phyloP scores from a whole-genome alignment of 2,329 filamentous ascomycete species.

The Talaromyces marneffei region DNA sequence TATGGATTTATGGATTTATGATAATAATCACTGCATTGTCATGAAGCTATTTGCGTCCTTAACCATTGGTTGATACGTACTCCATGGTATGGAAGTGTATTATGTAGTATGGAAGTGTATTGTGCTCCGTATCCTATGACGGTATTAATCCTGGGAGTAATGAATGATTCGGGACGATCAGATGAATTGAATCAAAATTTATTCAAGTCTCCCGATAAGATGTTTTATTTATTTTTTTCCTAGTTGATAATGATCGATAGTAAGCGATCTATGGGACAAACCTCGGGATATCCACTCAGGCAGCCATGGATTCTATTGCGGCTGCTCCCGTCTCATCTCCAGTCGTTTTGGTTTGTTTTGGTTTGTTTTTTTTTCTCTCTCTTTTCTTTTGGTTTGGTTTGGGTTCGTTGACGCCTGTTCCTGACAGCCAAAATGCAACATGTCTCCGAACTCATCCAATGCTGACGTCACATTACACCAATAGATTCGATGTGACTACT shows the following conservation, averaged over 20 bases:
- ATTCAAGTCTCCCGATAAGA: neutral
- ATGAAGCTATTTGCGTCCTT: neutral
- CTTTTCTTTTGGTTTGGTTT: neutral
- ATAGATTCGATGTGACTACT: neutral
- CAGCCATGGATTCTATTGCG: slow-evolving; percentile 7
- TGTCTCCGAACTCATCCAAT: neutral
- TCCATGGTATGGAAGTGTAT: too few relatives aligned
- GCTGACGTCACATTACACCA: neutral
- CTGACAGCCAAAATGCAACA: slow-evolving; percentile 8
- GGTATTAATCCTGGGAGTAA: neutral
- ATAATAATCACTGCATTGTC: too few relatives aligned
- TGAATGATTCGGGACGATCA: neutral
- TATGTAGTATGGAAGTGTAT: neutral
- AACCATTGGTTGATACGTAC: too few relatives aligned
- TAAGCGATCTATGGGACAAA: neutral
- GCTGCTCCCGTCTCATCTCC: slow-evolving; percentile 4
- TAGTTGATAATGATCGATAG: neutral
- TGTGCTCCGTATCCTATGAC: neutral
- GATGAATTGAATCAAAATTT: neutral
- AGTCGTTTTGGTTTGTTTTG: neutral
- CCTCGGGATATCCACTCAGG: slow-evolving; percentile 7
- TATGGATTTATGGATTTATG: neutral
- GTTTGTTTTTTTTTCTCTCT: too few relatives aligned
- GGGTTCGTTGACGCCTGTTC: neutral
- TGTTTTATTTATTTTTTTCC: slow-evolving; percentile 2